Evolutionary conservation across 345 rosid genomes (phyloP), one percentile per base, ranked within the genome.

Genomic region (Psidium friedrichsthalianum): DNA sequence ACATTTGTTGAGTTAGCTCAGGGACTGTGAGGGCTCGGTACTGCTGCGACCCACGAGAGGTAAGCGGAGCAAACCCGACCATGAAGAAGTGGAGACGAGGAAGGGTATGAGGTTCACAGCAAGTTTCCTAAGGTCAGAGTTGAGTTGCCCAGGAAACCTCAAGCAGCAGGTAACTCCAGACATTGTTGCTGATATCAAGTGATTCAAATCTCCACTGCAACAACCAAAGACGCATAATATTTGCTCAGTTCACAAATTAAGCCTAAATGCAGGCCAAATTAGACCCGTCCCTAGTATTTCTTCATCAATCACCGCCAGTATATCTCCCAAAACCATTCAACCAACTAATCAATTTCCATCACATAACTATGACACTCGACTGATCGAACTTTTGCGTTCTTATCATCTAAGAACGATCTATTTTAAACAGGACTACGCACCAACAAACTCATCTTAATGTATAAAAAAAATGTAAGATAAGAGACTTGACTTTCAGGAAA

Each of bases 61-160:
- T 94, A 83, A 94, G 95, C n/a, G 96, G 96, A 89, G 96, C 96
- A 59, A 94, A 94, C 1, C 95, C 96, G 51, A 94, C 95, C 96
- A 94, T 93, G 88, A 94, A 94, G 89, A 94, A 94, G 90, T 94
- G 96, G 49, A 94, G 96, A 2, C 96, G 93, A 83, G 96, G 95
- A 44, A 94, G 11, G 96, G 96, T 40, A 94, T 93, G 27, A 94
- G 89, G 86, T 94, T 94, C 59, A 92, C 93, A 6, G 92, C 92
- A 42, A 90, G 89, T 61, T 90, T 90, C 15, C 92, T 81, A 44
- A 90, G 88, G 82, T 90, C 92, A 74, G 92, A 90, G 89, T 90
- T 90, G 32, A 90, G 89, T 85, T 90, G 92, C 5, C 90, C 92
- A 15, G 92, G 92, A 86, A 90, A 90, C 82, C 92, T 87, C 51